Conservation (phyloP, 2,329 filamentous ascomycete genomes). For the Ilyonectria sp. region DNA sequence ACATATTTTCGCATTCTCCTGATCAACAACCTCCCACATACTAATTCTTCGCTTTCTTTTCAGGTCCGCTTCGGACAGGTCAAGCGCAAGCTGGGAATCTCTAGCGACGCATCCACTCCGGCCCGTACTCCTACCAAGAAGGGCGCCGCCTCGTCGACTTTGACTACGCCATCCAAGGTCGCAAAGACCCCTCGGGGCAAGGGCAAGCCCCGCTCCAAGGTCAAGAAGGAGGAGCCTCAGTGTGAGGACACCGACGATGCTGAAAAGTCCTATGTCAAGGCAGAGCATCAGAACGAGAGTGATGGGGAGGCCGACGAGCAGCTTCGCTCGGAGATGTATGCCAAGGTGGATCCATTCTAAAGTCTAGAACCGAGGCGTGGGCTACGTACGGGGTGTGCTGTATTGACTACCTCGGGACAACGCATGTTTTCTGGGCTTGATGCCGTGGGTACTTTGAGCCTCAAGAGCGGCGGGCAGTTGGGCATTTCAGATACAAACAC, state of each 20-base stretch:
- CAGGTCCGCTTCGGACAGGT: conserved; percentile 66
- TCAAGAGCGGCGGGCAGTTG: not conserved
- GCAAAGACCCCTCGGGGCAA: conserved; percentile 50
- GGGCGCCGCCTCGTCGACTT: conserved; percentile 9
- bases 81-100: conserved; percentile 62
- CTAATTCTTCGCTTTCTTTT: conserved; percentile 8
- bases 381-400: not conserved
- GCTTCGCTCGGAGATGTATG: conserved; percentile 27
- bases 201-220: conserved; percentile 39
- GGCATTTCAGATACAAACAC: not conserved
- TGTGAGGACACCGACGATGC: conserved; percentile 38
- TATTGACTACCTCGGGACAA: not conserved
- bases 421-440: not conserved
- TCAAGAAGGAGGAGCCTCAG: conserved; percentile 43
- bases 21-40: not conserved
- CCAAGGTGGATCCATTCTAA: conserved; percentile 32
- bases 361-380: not conserved
- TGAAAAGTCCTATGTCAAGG: conserved; percentile 33
- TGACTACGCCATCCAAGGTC: conserved; percentile 48
- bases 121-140: conserved; percentile 45
- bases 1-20: not conserved
- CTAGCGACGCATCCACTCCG: conserved; percentile 42
- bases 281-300: conserved; percentile 36
- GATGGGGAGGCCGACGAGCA: conserved; percentile 29
- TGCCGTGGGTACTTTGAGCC: not conserved